phyloP scores from a whole-genome alignment of 2,329 filamentous ascomycete species.

The Calycina herbarum region DNA sequence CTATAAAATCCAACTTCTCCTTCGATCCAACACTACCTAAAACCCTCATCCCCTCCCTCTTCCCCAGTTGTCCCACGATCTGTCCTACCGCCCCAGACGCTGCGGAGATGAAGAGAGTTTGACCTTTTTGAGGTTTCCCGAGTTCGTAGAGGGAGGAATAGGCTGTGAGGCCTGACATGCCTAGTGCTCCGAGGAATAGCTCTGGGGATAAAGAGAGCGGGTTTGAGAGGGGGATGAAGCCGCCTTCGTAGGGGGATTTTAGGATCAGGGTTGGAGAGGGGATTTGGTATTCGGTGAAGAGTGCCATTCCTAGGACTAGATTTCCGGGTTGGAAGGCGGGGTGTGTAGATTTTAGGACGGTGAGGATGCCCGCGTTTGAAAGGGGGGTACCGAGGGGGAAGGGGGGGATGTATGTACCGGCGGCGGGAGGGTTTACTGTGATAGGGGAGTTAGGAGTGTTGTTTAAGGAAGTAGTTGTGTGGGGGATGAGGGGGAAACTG shows the following conservation, averaged over 20 bases:
- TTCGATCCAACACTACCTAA: slow-evolving; percentile 74
- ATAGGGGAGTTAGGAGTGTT: too few relatives aligned
- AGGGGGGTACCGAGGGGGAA: slow-evolving; percentile 58
- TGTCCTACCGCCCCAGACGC: slow-evolving; percentile 72
- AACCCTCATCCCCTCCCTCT: slow-evolving; percentile 70
- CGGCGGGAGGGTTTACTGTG: slow-evolving; percentile 30
- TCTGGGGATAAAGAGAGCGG: slow-evolving; percentile 63
- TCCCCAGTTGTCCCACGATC: slow-evolving; percentile 67
- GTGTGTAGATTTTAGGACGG: slow-evolving; percentile 67
- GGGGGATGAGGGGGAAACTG: too few relatives aligned
- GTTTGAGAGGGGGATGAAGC: slow-evolving; percentile 62
- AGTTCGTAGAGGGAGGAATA: slow-evolving; percentile 70
- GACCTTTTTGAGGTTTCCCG: slow-evolving; percentile 67
- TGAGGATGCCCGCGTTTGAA: slow-evolving; percentile 61
- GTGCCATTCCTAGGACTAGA: slow-evolving; percentile 55
- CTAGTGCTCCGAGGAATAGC: slow-evolving; percentile 72
- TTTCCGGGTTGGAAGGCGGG: slow-evolving; percentile 65
- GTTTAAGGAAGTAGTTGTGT: too few relatives aligned
- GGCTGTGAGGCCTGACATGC: slow-evolving; percentile 75
- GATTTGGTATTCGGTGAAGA: slow-evolving; percentile 67
- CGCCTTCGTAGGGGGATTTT: slow-evolving; percentile 40
- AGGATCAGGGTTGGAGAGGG: slow-evolving; percentile 44
- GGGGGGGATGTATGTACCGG: slow-evolving; percentile 49
- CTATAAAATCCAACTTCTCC: slow-evolving; percentile 71
- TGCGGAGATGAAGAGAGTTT: slow-evolving; percentile 73